phyloP scores from a whole-genome alignment of 208 protist genomes.

The Naegleria lovaniensis region DNA sequence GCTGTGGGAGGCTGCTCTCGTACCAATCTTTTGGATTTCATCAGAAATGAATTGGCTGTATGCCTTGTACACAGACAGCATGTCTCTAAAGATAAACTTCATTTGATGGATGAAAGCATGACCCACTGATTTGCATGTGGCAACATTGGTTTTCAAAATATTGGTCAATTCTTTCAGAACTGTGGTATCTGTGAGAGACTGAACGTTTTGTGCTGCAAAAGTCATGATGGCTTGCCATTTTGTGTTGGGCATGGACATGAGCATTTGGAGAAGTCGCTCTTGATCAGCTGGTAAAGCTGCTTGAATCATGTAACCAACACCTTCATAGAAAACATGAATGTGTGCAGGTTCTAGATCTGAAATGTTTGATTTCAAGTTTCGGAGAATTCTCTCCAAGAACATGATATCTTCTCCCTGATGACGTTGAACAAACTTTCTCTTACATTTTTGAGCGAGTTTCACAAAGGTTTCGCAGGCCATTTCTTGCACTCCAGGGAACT shows the following conservation, averaged over 20 bases:
- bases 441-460: conserved; percentile 93
- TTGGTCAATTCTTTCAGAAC: conserved; percentile 71
- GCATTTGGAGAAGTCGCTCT: conserved; percentile 64
- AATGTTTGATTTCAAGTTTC: conserved; percentile 71
- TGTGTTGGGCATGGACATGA: conserved; percentile 81
- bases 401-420: conserved; percentile 57
- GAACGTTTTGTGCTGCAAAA: conserved; percentile 47
- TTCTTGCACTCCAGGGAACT: conserved; percentile 96
- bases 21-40: conserved; percentile 42
- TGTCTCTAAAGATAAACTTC: conserved; percentile 83
- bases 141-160: conserved; percentile 87
- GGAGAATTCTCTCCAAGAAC: conserved; percentile 86
- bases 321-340: conserved; percentile 93
- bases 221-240: conserved; percentile 61
- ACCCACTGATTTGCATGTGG: conserved; percentile 73
- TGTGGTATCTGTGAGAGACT: conserved; percentile 56
- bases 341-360: conserved; percentile 78
- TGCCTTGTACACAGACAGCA: conserved; percentile 84
- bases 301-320: conserved; percentile 85
- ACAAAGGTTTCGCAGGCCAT: conserved; percentile 99
- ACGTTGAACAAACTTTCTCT: conserved; percentile 68
- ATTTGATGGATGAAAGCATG: conserved; percentile 83
- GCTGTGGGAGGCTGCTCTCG: conserved; percentile 27
- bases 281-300: conserved; percentile 43
- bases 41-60: conserved; percentile 69